Evolutionary conservation across 306 rosid genomes (phyloP).

Genomic region (Trifolium dubium): DNA sequence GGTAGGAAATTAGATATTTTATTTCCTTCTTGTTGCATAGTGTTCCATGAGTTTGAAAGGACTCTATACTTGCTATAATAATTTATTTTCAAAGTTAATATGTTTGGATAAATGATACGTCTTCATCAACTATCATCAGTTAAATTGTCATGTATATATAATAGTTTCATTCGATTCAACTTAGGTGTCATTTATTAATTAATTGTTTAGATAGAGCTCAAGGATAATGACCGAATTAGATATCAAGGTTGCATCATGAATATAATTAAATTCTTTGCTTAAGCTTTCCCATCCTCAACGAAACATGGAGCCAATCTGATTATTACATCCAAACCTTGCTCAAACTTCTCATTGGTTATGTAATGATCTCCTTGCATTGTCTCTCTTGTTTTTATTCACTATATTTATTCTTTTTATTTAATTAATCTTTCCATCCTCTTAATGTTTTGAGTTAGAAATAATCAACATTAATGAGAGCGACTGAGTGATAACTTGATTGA

Average conservation of each 20-base stretch:
- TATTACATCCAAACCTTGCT: neutral
- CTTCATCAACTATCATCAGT: constrained; percentile 12
- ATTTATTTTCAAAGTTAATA: constrained; percentile 17
- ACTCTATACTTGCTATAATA: neutral
- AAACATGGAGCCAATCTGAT: neutral
- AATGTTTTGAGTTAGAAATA: constrained; percentile 14
- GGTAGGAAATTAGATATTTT: neutral
- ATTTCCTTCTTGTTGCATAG: constrained; percentile 10
- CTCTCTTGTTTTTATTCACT: neutral
- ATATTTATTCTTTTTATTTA: neutral
- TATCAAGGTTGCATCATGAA: neutral
- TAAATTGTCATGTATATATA: neutral
- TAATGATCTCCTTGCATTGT: neutral
- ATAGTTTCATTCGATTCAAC: constrained; percentile 4
- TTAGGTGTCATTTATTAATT: neutral
- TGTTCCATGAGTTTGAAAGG: constrained; percentile 4
- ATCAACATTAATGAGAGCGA: neutral
- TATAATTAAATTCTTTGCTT: neutral
- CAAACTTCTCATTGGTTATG: neutral
- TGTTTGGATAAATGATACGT: constrained; percentile 17
- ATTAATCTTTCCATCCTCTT: neutral
- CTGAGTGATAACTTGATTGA: neutral
- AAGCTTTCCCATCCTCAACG: neutral
- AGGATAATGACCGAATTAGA: constrained; percentile 10
- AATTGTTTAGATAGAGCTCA: constrained; percentile 22